Evolutionary conservation across 805 yeast genomes (phyloP), one percentile per base, ranked within the genome.

Genomic region (Candida ortonii): DNA sequence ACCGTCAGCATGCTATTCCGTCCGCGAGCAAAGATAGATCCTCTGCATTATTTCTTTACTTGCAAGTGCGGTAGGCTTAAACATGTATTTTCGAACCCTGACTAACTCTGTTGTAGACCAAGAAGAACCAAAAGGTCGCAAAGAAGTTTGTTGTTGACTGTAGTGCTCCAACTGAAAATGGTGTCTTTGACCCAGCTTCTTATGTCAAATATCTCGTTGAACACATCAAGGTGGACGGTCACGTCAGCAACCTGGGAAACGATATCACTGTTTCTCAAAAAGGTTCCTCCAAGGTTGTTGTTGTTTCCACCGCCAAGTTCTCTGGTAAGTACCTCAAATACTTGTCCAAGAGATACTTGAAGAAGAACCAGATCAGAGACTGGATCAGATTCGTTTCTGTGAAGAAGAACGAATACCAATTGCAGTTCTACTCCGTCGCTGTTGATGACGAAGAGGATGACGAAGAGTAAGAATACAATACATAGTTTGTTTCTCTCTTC

Each of bases 301-400:
- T 88, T 67, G 79, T 76, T 54, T 76, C 97, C 55, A 80, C 83
- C 72, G 72, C 95, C 72, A 83, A 87, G 76, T 90, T 93, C 93
- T 89, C 97, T 57, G 99, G 98, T 76, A 90, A 94, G 78, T 93
- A 93, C 95, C 83, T 90, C 71, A 93, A 94, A 80, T 93, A 93
- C 94, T 78, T 93, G 69, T 86, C 97, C 65, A 94, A 93, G 88
- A 90, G 95, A 80, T 93, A 86, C 93, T 86, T 93, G 75, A 94
- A 90, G 95, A 93, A 93, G 86, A 87, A 89, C 90, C 95, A 86
- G 76, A 85, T 90, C 78, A 88, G 97, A 80, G 97, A 93, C 80
- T 90, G 97, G 97, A 89, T 90, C 74, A 93, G 97, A 81, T 89
- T 90, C 65, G 96, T 90, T 56, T 85, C 97, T 53, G 81, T 84